Evolutionary conservation across 148 eudicot genomes (phyloP), one percentile per base, ranked within the genome.

Genomic region (Mesembryanthemum crystallinum): DNA sequence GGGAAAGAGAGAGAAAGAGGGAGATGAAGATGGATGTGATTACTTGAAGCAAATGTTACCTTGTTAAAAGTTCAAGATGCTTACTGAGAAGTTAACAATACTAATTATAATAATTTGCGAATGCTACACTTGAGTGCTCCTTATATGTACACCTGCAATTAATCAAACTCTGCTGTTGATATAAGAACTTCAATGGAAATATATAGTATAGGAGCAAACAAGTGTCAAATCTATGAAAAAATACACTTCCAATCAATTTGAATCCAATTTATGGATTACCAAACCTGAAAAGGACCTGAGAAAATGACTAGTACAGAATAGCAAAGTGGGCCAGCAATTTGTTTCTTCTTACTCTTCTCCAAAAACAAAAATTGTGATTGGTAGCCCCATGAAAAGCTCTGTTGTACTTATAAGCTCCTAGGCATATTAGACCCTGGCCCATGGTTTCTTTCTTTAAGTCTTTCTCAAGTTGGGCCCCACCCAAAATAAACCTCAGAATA

Each of bases 111-210:
- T 70, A 27, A 45, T 45, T 45, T 64, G 42, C 67, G 58, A 35
- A 30, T 71, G 52, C 47, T 71, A 57, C 25, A 25, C 70, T 37
- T 24, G 69, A 0, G 61, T 24, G 45, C 67, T 66, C 28, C 66
- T 30, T 37, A 60, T 73, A 32, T 73, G 1, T 47, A 73, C 60
- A 73, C 78, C 82, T 79, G 49, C 64, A 61, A 61, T 51, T 68
- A 58, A 54, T 45, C 14, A 45, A 45, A 45, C 23, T 39, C 24
- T 63, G 72, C 30, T 75, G 78, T 14, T 60, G 30, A 54, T 62
- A 45, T 66, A 30, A 35, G 73, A 47, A 55, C 23, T 62, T 65
- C 62, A 13, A 17, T 49, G 12, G 23, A 54, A 55, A 64, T 29
- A 77, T 69, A 64, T 70, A 39, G 11, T 47, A 33, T 20, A 77